These are phyloP conservation scores for Apiotrichum montevideense DNA, from an alignment of 1,284 basidiomycete species.

Conservation along the genomic window DNA sequence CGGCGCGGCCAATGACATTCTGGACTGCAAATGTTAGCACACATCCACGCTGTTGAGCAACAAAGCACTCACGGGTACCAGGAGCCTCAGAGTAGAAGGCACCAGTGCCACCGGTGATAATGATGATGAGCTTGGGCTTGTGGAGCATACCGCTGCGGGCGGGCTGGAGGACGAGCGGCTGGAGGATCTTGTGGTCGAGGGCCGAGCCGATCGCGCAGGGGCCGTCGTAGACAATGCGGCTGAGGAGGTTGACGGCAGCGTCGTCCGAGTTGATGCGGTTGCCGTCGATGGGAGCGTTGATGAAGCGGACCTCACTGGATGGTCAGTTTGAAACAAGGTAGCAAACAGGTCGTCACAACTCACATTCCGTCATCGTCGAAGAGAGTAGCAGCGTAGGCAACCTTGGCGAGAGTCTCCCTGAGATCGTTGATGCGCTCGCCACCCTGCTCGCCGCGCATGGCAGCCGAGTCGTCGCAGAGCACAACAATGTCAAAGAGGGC, in stretches of 20 bases:
- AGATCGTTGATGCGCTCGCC: slow-evolving; percentile 33
- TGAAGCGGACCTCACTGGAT: slow-evolving; percentile 44
- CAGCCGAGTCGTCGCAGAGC: slow-evolving; percentile 16
- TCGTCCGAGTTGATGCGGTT: slow-evolving; percentile 47
- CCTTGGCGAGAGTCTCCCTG: slow-evolving; percentile 45
- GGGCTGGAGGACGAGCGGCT: slow-evolving; percentile 49
- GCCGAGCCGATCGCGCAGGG: slow-evolving; percentile 37
- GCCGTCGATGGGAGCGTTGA: slow-evolving; percentile 47
- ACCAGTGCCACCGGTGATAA: slow-evolving; percentile 38
- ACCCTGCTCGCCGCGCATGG: slow-evolving; percentile 10
- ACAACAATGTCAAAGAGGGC: slow-evolving; percentile 17
- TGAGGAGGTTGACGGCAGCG: slow-evolving; percentile 33
- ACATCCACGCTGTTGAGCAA: neutral
- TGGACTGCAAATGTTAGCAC: slow-evolving; percentile 1
- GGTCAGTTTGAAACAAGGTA: slow-evolving; percentile 1
- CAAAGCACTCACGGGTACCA: slow-evolving; percentile 1
- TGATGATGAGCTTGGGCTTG: slow-evolving; percentile 49
- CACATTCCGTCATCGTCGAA: slow-evolving; percentile 48
- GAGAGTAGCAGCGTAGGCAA: slow-evolving; percentile 46
- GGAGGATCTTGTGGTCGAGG: slow-evolving; percentile 47
- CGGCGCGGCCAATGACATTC: slow-evolving; percentile 6
- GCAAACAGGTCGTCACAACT: slow-evolving; percentile 9
- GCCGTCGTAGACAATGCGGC: slow-evolving; percentile 34
- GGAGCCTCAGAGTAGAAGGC: slow-evolving; percentile 7
- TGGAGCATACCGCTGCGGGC: slow-evolving; percentile 37